Percentiles rank a stretch among this genome's conserved stretches.
Conservation (phyloP, 139 green algal species). For the Micractinium conductrix region DNA sequence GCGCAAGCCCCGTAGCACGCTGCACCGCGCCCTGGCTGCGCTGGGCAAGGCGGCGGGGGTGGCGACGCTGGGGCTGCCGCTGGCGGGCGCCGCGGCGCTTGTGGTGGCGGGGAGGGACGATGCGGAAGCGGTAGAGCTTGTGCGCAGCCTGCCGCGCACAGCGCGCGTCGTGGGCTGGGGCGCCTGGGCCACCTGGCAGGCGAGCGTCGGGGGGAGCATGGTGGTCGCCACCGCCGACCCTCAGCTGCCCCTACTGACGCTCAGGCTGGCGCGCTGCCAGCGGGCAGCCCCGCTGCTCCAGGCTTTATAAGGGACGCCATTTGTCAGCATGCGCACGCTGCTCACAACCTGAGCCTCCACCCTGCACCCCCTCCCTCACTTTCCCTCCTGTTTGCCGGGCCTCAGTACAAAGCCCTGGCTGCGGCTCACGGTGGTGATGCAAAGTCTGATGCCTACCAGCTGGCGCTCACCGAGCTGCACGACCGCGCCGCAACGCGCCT, state of each 20-base stretch:
- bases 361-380: not conserved
- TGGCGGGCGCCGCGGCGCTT: slow-evolving; percentile 15
- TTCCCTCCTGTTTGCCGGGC: not conserved
- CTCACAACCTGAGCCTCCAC: too few species aligned
- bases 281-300: not conserved
- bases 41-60: slow-evolving; percentile 4
- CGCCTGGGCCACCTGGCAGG: slow-evolving; percentile 37
- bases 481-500: slow-evolving; percentile 24
- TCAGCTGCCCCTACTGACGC: too few species aligned
- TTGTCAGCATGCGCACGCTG: too few species aligned
- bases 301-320: too few species aligned
- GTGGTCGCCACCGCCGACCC: too few species aligned
- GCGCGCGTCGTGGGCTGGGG: slow-evolving; percentile 36
- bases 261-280: not conserved
- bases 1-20: not conserved
- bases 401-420: slow-evolving; percentile 26
- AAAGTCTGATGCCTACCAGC: slow-evolving; percentile 14
- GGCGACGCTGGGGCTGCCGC: slow-evolving; percentile 13
- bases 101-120: slow-evolving; percentile 36
- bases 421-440: not conserved
- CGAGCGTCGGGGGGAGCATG: not conserved
- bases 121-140: slow-evolving; percentile 23
- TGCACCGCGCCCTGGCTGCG: not conserved
- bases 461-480: slow-evolving; percentile 26
- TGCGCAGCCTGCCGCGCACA: slow-evolving; percentile 36